Evolutionary conservation across 2,329 filamentous ascomycete genomes (phyloP), one percentile per base, ranked within the genome.

Genomic region (Alternaria ethzedia): DNA sequence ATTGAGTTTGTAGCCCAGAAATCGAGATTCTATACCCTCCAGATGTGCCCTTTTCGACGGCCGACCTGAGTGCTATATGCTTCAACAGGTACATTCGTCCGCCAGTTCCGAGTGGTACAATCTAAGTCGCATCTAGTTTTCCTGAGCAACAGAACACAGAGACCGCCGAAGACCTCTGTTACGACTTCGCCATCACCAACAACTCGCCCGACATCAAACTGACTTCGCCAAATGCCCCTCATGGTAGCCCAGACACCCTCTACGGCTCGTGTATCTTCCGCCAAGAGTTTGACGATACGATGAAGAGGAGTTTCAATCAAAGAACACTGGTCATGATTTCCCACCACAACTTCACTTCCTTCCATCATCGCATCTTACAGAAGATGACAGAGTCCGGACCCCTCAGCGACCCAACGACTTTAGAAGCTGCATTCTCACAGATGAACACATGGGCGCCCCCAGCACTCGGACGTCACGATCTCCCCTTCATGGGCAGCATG

Each of bases 131-230:
- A 8, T 45, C 36, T 59, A 80, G 80, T 70, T 82, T 82, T 54
- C 80, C 80, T 4, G 80, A 82, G 61, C 78, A 81, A 52, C 80
- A 82, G 52, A 81, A 81, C 54, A 77, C 77, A 4, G 80, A 82
- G 57, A 79, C 77, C 0, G 73, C 72, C 12, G 76, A 79, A 49
- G 80, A 81, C 63, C 66, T 82, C 11, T 66, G 71, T 6, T 82
- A 82, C 70, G 77, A 80, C 62, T 82, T 81, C 64, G 75, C 77
- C 52, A 74, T 82, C 45, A 73, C 70, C 56, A 82, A 82, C 66
- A 78, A 80, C 65, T 82, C 80, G 9, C 89, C 89, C 4, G 88
- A 91, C 64, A 87, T 92, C 47, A 87, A 66, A 26, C 68, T 82
- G 10, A 74, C 61, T 52, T 81, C 79, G 13, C 79, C 80, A 15